Percentiles rank a stretch among this genome's conserved stretches.
Evolutionary conservation across 2,329 filamentous ascomycete genomes (phyloP).

Genomic region (Sordariomycetes sp.): DNA sequence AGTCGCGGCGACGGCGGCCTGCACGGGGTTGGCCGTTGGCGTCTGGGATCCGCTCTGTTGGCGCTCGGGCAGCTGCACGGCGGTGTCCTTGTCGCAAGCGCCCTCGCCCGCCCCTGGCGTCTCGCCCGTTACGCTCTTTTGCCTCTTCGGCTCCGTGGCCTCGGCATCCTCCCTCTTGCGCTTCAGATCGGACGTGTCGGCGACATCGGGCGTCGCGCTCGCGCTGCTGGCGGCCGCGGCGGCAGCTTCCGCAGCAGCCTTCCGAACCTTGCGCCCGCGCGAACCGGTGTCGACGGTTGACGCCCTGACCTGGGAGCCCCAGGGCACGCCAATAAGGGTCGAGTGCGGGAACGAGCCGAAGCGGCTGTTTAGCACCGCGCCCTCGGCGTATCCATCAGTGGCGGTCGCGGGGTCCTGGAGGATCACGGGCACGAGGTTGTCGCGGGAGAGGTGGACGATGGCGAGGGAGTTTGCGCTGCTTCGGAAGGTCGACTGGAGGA

Average conservation of each 20-base stretch:
- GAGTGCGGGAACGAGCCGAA: slow-evolving; percentile 85
- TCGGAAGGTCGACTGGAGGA: slow-evolving; percentile 55
- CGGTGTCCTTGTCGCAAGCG: not conserved
- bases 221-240: slow-evolving; percentile 7
- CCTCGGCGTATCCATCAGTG: slow-evolving; percentile 38
- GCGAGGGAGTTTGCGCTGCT: slow-evolving; percentile 58
- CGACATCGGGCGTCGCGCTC: slow-evolving; percentile 8
- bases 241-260: slow-evolving; percentile 15
- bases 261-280: slow-evolving; percentile 60
- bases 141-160: slow-evolving; percentile 19
- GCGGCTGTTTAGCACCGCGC: slow-evolving; percentile 75
- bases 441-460: slow-evolving; percentile 78
- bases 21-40: slow-evolving; percentile 15
- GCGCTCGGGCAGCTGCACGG: too few species aligned
- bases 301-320: slow-evolving; percentile 85
- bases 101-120: slow-evolving; percentile 7
- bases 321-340: slow-evolving; percentile 64
- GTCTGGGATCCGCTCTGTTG: not conserved
- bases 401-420: slow-evolving; percentile 23
- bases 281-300: slow-evolving; percentile 86
- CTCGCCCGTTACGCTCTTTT: slow-evolving; percentile 11
- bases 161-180: slow-evolving; percentile 13
- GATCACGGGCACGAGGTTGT: slow-evolving; percentile 47
- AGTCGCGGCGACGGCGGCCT: slow-evolving; percentile 37
- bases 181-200: slow-evolving; percentile 17